Base-by-base conservation (phyloP, 768 basidiomycete genomes). In the Suillus lakei region DNA sequence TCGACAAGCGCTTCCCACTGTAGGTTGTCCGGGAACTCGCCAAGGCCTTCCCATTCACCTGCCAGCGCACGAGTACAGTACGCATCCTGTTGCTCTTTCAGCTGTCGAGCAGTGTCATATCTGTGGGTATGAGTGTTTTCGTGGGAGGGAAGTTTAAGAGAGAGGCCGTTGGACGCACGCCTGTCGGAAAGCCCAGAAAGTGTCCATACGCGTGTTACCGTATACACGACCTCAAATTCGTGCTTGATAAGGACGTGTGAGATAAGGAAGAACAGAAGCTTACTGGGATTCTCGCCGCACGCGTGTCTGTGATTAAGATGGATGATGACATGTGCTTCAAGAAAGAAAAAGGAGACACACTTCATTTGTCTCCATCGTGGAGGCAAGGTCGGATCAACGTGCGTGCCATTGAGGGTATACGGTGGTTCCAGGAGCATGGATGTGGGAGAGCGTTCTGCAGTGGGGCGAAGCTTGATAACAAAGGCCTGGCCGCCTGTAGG, bases 401-500 rank as follows among this genome's bases (percentile, higher is more conserved):
- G 69, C 36, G 79, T 87, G 62, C 80, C 80, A 60, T 86, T 80
- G 68, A 96, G 80, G 16, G 79, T 81, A 72, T 86, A 85, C 1
- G 93, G 94, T 46, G 94, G 91, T 54, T 98, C 95, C 43, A 98
- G 80, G 13, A 95, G 74, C 91, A 95, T 94, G 8, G 92, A 91
- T 5, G 86, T 84, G 2, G 93, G 84, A 0, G 93, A 91, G 28
- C 89, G 86, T 67, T 93, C 91, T 44, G 82, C 74, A 2, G 94
- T 94, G 72, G 86, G 87, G 23, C 96, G 86, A 30, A 94, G 81
- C 75, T 98, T 98, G 71, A 96, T 84, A 71, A 93, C 83, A 72
- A 94, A 95, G 0, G 95, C 92, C 74, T 96, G 93, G 5, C 95
- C 95, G 59, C 91, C 95, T 93, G 68, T 18, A 43, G 50, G 62